Evolutionary conservation across 2,329 filamentous ascomycete genomes (phyloP), one percentile per base, ranked within the genome.

Genomic region (Cladosporium oxysporum): DNA sequence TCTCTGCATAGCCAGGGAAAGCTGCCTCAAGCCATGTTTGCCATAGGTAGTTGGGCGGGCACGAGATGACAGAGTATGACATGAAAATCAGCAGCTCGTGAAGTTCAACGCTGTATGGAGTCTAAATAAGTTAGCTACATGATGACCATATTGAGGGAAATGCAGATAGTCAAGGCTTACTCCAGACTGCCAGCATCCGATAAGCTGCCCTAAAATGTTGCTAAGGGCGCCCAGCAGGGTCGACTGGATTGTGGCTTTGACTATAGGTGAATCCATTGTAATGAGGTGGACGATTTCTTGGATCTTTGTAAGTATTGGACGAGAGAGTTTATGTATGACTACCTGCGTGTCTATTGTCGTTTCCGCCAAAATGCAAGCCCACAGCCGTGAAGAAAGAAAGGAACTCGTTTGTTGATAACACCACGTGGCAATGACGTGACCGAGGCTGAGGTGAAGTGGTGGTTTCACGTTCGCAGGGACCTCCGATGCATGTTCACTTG

Each of bases 11-110:
- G 0, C 90, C 89, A 0, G 93, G 93, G 74, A 92, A 96, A 3
- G 82, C 79, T 6, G 84, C 81, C 78, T 97, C 93, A 62, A 97
- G 84, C 74, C 85, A 91, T 49, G 87, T 84, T 83, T 96, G 93
- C 93, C 92, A 97, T 72, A 91, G 76, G 75, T 92, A 91, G 79
- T 97, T 97, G 53, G 91, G 91, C 2, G 93, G 92, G 49, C 89
- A 90, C 77, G 85, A 89, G 66, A 96, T 75, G 37, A 91, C 75
- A 69, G 89, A 86, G 81, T 90, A 96, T 62, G 92, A 74, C 61
- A 91, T 80, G 78, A 96, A 97, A 75, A 93, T 91, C 71, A 93
- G 80, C 52, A 96, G 83, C 4, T 90, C 87, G 5, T 85, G 79
- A 78, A 84, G 84, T 78, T 93, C 86, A 71, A 96, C 81, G 28